Conservation (phyloP, 345 rosid species). For the Salix brachista region DNA sequence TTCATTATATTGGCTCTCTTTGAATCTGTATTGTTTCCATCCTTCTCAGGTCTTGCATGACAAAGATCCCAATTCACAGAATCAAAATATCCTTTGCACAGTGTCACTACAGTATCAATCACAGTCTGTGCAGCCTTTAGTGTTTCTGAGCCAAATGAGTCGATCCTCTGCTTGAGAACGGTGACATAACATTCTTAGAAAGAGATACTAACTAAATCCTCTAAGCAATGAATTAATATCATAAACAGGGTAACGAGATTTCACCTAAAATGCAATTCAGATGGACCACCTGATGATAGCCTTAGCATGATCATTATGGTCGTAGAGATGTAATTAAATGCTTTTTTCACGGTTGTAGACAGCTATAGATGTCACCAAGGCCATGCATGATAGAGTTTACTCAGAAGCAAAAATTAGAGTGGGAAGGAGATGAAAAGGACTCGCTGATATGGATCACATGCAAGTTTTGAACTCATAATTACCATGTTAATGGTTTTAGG, state of each 20-base stretch:
- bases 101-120: slow-evolving; percentile 52
- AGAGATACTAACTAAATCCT: slow-evolving; percentile 1
- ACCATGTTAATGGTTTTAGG: not conserved
- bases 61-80: slow-evolving; percentile 32
- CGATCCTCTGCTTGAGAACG: slow-evolving; percentile 48
- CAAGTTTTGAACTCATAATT: not conserved
- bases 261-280: not conserved
- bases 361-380: not conserved
- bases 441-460: not conserved
- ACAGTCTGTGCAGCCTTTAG: slow-evolving; percentile 55
- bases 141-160: slow-evolving; percentile 50
- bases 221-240: not conserved
- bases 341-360: not conserved
- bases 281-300: not conserved
- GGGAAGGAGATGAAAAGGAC: not conserved
- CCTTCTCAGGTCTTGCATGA: slow-evolving; percentile 30
- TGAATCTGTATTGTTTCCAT: slow-evolving; percentile 15
- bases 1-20: slow-evolving; percentile 29
- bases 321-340: not conserved
- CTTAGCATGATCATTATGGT: not conserved
- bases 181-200: slow-evolving; percentile 7
- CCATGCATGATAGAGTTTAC: not conserved
- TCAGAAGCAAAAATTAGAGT: not conserved
- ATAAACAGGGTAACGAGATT: not conserved
- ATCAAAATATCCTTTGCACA: slow-evolving; percentile 56